These are phyloP conservation scores for Yarrowia phangngaensis DNA, from an alignment of 805 yeast species.

Conservation along the genomic window DNA sequence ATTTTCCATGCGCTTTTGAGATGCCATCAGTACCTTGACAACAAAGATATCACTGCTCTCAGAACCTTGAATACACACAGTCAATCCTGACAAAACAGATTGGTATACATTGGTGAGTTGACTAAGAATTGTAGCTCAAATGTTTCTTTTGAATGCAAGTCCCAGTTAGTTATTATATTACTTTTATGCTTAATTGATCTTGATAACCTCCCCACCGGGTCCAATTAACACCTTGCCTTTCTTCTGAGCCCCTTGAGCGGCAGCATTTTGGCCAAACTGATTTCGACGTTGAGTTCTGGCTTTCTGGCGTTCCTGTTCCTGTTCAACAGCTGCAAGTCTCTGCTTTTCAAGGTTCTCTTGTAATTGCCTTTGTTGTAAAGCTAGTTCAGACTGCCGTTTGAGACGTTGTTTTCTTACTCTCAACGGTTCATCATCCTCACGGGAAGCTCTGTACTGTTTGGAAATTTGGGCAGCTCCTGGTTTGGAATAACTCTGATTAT, in stretches of 20 bases:
- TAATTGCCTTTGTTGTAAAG: slow-evolving; percentile 2
- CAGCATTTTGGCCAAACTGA: slow-evolving; percentile 3
- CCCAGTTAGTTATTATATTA: no score
- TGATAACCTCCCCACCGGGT: slow-evolving; percentile 26
- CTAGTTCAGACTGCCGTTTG: slow-evolving; percentile 12
- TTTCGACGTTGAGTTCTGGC: not conserved
- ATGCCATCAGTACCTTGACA: no score
- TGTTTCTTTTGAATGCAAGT: no score
- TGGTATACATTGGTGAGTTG: no score
- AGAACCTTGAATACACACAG: no score
- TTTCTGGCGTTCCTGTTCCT: slow-evolving; percentile 7
- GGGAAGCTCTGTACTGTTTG: slow-evolving; percentile 19
- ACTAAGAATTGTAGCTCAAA: no score
- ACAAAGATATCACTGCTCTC: no score
- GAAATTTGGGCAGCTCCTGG: slow-evolving; percentile 15
- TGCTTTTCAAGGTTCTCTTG: slow-evolving; percentile 19
- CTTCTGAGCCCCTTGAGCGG: not conserved
- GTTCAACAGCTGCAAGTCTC: slow-evolving; percentile 4
- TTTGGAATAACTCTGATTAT: slow-evolving; percentile 10
- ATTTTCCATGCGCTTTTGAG: no score
- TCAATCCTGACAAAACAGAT: no score
- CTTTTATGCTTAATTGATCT: no score
- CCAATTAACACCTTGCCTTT: slow-evolving; percentile 26
- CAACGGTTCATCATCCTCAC: slow-evolving; percentile 20
- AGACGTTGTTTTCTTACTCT: slow-evolving; percentile 13